These are phyloP conservation scores for Paraleonurus japonicus DNA, from an alignment of 257 asterid species.

Conservation along the genomic window DNA sequence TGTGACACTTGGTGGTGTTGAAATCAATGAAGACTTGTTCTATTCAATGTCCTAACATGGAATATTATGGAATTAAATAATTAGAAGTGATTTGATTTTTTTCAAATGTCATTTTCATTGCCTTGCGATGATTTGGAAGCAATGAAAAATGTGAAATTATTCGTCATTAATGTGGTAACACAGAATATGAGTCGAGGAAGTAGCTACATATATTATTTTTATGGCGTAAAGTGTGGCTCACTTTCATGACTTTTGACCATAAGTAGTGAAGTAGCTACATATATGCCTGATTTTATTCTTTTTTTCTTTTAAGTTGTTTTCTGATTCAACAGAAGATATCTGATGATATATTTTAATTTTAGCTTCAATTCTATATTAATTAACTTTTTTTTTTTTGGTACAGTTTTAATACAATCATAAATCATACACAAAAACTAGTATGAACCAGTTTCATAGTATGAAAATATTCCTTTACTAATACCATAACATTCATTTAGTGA, in stretches of 20 bases:
- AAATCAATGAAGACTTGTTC: constrained; percentile 78
- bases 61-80: not conserved
- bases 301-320: not conserved
- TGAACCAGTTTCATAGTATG: no score
- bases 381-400: no score
- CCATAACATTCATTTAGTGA: no score
- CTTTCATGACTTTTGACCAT: no score
- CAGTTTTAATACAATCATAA: no score
- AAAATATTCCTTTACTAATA: no score
- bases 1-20: constrained; percentile 61
- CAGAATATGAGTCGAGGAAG: constrained; percentile 8
- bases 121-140: constrained; percentile 17
- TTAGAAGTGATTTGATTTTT: not conserved
- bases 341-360: not conserved
- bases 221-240: no score
- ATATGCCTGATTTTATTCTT: not conserved
- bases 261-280: no score
- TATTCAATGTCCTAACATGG: constrained; percentile 44
- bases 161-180: constrained; percentile 20
- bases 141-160: not conserved
- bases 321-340: not conserved
- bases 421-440: no score
- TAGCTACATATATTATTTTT: no score
- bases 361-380: no score
- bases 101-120: constrained; percentile 31